Conservation (phyloP, 805 yeast genomes). For the Saturnispora quitensis region DNA sequence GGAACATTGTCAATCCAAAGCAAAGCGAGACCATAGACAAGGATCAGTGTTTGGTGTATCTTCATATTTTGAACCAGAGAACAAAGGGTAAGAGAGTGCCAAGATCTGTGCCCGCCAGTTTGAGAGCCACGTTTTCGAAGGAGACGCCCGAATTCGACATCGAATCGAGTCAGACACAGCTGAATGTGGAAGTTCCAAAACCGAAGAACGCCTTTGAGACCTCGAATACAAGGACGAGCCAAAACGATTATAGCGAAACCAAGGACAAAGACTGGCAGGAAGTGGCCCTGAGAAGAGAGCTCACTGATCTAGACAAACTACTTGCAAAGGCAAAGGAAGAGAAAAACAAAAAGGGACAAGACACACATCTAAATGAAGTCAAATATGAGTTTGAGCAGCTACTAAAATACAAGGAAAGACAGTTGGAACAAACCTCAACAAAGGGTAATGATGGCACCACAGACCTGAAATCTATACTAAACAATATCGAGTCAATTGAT, state of each 20-base stretch:
- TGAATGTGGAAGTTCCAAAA: constrained; percentile 10
- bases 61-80: constrained; percentile 87
- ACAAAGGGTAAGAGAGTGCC: constrained; percentile 75
- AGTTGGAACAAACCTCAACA: constrained; percentile 34
- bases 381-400: constrained; percentile 73
- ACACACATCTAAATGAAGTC: constrained; percentile 23
- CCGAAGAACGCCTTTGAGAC: background rate
- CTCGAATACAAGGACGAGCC: constrained; percentile 32
- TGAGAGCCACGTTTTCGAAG: constrained; percentile 86
- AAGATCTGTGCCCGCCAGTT: constrained; percentile 84
- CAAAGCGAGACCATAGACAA: constrained; percentile 81
- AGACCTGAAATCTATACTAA: constrained; percentile 43
- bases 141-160: constrained; percentile 68
- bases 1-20: constrained; percentile 93
- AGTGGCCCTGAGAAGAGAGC: constrained; percentile 69
- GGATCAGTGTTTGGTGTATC: constrained; percentile 82
- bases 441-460: constrained; percentile 15
- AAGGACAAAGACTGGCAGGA: constrained; percentile 91
- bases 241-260: constrained; percentile 56
- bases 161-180: constrained; percentile 43
- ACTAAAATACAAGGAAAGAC: constrained; percentile 64
- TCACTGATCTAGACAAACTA: constrained; percentile 63
- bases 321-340: constrained; percentile 48
- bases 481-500: constrained; percentile 62
- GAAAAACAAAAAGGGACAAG: constrained; percentile 28